Evolutionary conservation across 2,329 filamentous ascomycete genomes (phyloP).

Genomic region (Bipolaris victoriae): DNA sequence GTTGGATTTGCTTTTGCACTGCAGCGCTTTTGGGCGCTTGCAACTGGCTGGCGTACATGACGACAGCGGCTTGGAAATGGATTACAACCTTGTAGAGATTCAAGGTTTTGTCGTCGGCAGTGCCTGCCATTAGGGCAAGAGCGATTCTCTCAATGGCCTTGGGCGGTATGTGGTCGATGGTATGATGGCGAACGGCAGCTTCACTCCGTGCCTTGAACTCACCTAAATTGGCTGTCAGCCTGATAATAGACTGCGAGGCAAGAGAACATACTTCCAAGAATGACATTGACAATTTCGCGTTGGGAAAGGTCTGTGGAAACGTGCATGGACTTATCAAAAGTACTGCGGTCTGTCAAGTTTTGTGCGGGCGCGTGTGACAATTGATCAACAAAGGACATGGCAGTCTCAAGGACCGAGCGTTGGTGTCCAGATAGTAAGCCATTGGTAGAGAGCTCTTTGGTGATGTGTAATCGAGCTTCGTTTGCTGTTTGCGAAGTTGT

Average conservation of each 20-base stretch:
- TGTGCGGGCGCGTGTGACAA: conserved; percentile 33
- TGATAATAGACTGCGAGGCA: background rate
- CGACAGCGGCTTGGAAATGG: conserved; percentile 38
- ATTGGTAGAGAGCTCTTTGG: conserved; percentile 39
- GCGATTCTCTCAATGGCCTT: conserved; percentile 39
- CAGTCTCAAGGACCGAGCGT: conserved; percentile 38
- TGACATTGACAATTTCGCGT: conserved; percentile 37
- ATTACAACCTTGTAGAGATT: conserved; percentile 41
- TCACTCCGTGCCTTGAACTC: conserved; percentile 24
- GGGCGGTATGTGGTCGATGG: conserved; percentile 39
- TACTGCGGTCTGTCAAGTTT: conserved; percentile 30
- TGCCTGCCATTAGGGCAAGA: conserved; percentile 37
- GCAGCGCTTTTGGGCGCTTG: conserved; percentile 30
- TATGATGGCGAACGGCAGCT: conserved; percentile 30
- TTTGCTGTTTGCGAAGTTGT: conserved; percentile 28
- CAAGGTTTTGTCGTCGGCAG: conserved; percentile 37
- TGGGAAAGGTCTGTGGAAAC: conserved; percentile 33
- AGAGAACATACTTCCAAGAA: conserved; percentile 29
- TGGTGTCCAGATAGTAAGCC: conserved; percentile 34
- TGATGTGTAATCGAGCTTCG: conserved; percentile 36
- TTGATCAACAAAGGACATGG: conserved; percentile 41
- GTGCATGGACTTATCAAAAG: conserved; percentile 33
- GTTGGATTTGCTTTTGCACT: conserved; percentile 34
- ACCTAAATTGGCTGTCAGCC: conserved; percentile 18
- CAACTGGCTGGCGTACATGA: conserved; percentile 34